Base-by-base conservation (phyloP, 2,329 filamentous ascomycete species). In the Volutella citrinella region DNA sequence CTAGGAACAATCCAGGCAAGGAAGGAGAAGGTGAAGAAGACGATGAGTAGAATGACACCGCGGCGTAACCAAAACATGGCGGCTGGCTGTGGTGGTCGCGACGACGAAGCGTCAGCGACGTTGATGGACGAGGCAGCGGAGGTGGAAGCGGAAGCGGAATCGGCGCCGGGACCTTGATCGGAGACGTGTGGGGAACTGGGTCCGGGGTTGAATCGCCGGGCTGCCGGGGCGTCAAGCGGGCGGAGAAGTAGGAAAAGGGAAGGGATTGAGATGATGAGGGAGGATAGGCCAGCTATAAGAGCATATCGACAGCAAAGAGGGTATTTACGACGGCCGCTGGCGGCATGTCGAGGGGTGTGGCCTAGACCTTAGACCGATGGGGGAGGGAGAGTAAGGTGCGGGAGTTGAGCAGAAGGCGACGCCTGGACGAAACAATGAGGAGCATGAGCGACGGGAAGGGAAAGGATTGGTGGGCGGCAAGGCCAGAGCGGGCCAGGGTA, bases 1-100 rank as follows among this genome's bases (percentile, higher is more conserved):
- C 68, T 66, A 27, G 78, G 72, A 7, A 84, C 53, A 19, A 69
- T 59, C 54, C 68, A 72, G 29, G 73, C 60, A 30, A 68, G 40
- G 45, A 79, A 66, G 38, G 72, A 60, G 47, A 78, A 36, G 27
- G 65, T 35, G 41, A 68, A 43, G 46, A 74, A 46, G 43, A 69
- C 46, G 46, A 60, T 48, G 43, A 59, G 37, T 32, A 63, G 49
- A 30, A 70, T 57, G 36, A 61, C 56, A 43, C 68, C 50, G 31
- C 68, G 68, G 19, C 69, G 71, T 31, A 76, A 41, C 56, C 68
- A 66, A 45, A 64, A 65, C 69, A 74, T 73, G 51, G 41, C 40
- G 27, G n/a, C 25, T 27, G 32, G 27, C 12, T 20, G 27, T 21
- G 19, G 35, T 19, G 27, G 28, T n/a, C n/a, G n/a, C n/a, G n/a